Base-by-base conservation (phyloP, 148 eudicot species). In the Rhododendron griersonianum region DNA sequence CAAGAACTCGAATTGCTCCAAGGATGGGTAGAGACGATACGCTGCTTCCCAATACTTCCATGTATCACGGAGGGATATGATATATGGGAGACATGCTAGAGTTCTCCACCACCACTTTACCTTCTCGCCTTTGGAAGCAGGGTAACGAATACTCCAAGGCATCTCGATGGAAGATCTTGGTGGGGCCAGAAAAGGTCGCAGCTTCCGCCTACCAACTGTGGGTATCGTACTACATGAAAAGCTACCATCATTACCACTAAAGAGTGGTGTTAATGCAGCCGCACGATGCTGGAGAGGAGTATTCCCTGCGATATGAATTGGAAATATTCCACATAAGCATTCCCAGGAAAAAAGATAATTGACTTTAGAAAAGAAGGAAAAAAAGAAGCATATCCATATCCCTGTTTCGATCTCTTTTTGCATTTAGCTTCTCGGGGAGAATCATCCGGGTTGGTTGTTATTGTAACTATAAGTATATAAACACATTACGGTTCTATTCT, bases 61-160 rank as follows among this genome's bases (percentile, higher is more conserved):
- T 50, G 95, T 92, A 90, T 95, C 98, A 15, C 94, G 98, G 13
- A 95, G 85, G 28, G 96, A 97, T 94, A 95, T 94, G 30, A 96
- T 76, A 78, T 96, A 96, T 1, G 99, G 97, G 83, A 96, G 86
- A 88, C 95, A 92, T 8, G 99, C 95, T 50, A 96, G 78, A 37
- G 91, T 91, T 88, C 99, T 91, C 98, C 98, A 96, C 91, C 91
- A 96, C 99, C 99, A 96, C 85, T 75, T 84, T 25, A 98, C 98
- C 88, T 94, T 95, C 74, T 87, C 88, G 11, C 86, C 92, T 96
- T 95, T 96, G 33, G 76, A 71, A 71, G 91, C 83, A 21, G 98
- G 98, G 82, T 25, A 96, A 23, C 94, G 87, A 74, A 67, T 94
- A 78, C 94, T 92, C 82, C 63, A 88, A 3, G 98, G 95, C 69